phyloP scores from a whole-genome alignment of 2,329 filamentous ascomycete species.

The Rhinocladiella mackenziei region DNA sequence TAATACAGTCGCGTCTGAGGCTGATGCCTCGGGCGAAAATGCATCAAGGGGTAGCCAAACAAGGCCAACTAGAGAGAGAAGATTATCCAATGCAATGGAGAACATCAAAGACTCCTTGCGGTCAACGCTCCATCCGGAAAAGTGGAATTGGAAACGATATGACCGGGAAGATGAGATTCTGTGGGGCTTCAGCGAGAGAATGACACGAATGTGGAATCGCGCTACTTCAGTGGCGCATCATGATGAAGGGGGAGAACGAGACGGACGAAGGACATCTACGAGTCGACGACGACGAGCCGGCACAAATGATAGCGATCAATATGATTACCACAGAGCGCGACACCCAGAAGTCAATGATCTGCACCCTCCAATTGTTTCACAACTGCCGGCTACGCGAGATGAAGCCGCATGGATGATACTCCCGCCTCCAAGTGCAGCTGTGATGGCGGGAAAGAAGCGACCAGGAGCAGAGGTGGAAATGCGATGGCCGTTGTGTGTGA shows the following conservation, averaged over 20 bases:
- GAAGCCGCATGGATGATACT: slow-evolving; percentile 89
- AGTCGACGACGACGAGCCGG: slow-evolving; percentile 36
- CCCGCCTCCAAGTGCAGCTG: slow-evolving; percentile 79
- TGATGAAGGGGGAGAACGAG: slow-evolving; percentile 6
- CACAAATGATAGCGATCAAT: slow-evolving; percentile 47
- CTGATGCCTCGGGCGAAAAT: not conserved
- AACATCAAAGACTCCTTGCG: slow-evolving; percentile 56
- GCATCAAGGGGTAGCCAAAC: too few species aligned
- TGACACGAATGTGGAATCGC: slow-evolving; percentile 27
- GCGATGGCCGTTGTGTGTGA: slow-evolving; percentile 25
- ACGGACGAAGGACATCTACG: not conserved
- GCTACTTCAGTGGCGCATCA: slow-evolving; percentile 10
- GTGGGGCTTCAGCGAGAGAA: slow-evolving; percentile 55
- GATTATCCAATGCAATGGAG: slow-evolving; percentile 71
- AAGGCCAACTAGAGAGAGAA: slow-evolving; percentile 85
- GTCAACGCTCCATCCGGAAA: slow-evolving; percentile 46
- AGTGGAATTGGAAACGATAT: slow-evolving; percentile 74
- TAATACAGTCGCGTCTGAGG: slow-evolving; percentile 1
- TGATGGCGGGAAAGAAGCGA: slow-evolving; percentile 81
- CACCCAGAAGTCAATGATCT: slow-evolving; percentile 80
- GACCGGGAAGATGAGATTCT: slow-evolving; percentile 84
- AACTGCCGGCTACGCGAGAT: slow-evolving; percentile 63
- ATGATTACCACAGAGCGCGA: slow-evolving; percentile 51
- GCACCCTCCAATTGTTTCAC: slow-evolving; percentile 78
- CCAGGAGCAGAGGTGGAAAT: slow-evolving; percentile 20